A percentile compares a stretch with the other conserved stretches of the same genome.
phyloP scores from a whole-genome alignment of 441 rosid genomes.

The Corymbia citriodora region DNA sequence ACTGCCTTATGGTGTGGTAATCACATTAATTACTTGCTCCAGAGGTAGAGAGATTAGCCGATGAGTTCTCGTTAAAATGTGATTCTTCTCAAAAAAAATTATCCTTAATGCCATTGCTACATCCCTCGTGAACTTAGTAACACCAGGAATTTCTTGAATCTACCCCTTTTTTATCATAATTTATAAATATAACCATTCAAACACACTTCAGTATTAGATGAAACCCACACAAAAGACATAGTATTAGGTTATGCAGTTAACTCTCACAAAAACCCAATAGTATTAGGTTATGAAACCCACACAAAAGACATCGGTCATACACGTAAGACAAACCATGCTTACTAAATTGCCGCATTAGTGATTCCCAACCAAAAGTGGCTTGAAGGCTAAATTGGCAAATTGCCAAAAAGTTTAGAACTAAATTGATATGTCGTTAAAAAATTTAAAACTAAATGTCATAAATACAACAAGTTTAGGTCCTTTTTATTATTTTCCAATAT shows the following conservation, averaged over 20 bases:
- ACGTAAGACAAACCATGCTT: neutral
- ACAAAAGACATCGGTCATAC: neutral
- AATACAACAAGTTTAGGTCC: neutral
- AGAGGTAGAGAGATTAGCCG: neutral
- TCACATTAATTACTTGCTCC: neutral
- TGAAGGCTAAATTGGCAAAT: neutral
- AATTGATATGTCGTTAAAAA: neutral
- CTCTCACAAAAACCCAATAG: neutral
- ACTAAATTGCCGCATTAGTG: accelerated
- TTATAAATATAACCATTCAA: neutral
- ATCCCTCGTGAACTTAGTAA: neutral
- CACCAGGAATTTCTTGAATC: neutral
- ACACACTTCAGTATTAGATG: neutral
- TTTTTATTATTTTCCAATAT: neutral
- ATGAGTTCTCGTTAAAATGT: neutral
- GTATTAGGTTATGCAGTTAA: neutral
- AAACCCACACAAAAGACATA: neutral
- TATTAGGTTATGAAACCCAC: neutral
- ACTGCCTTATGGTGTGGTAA: neutral
- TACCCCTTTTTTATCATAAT: neutral
- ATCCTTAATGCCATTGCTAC: neutral
- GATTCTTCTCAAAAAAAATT: neutral
- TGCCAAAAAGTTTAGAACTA: neutral
- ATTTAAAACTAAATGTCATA: too few relatives aligned
- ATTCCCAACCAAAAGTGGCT: accelerated